Evolutionary conservation across 352 stramenopile genomes (phyloP), one percentile per base, ranked within the genome.

Genomic region (Albugo laibachii): DNA sequence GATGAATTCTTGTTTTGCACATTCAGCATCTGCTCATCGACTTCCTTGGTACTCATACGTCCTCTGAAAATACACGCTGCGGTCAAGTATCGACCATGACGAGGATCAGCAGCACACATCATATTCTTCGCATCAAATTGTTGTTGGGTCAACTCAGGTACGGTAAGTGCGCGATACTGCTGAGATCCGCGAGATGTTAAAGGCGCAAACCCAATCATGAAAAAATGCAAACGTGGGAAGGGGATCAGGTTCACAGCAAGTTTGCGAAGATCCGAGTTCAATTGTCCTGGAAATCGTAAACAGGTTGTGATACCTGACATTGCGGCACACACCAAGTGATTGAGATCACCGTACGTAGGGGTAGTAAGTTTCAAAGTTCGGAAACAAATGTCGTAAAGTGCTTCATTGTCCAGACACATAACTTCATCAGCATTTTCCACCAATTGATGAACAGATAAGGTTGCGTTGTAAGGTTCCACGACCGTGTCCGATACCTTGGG

Each of bases 91-190:
- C 93, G 91, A 65, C 95, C 95, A 63, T 99, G 95, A 58, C 95
- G 93, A 64, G 95, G 95, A 75, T 99, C 95, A 39, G 91, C 87
- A 38, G 94, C 94, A 57, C 93, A 98, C 95, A 99, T 99, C 95
- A 99, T 99, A 71, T 99, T 99, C 80, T 98, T 98, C 27, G 95
- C 92, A 63, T 99, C 95, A 59, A 99, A 99, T 56, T 95, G 87
- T 66, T 98, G 94, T 62, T 97, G 79, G 27, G 95, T 99, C 37
- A 99, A 69, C 72, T 99, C 95, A 10, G 95, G 92, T 5, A 99
- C 95, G 18, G 92, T 97, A 47, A 99, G 63, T 19, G 85, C 85
- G 59, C 93, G 92, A 85, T 98, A 99, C 63, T 98, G 87, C 75
- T 98, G 92, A 47, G 92, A 98, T 48, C 81, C 86, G 59, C 71